Evolutionary conservation across 2,329 filamentous ascomycete genomes (phyloP), one percentile per base, ranked within the genome.

Genomic region (Emmonsiellopsis sp.): DNA sequence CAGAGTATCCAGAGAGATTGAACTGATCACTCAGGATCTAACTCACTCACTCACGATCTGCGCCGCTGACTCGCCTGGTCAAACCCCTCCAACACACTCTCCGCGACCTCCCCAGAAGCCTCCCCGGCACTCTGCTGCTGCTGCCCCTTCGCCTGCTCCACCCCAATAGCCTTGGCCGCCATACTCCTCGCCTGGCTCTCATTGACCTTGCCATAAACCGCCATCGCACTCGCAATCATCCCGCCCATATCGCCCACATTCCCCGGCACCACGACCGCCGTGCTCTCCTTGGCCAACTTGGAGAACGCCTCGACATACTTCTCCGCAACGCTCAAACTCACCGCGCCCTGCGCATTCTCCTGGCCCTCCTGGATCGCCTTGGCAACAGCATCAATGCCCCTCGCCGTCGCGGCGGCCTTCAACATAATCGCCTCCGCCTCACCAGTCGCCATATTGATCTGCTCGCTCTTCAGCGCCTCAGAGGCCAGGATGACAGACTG

Each of bases 281-380:
- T 98, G 62, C 93, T 89, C 76, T 98, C 91, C 74, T 92, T 93
- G 49, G 93, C 93, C 61, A 98, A 77, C 67, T 91, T 88, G 61
- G 81, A 85, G 65, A 97, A 98, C 3, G 93, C 93, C 45, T 94
- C 92, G 51, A 98, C 93, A 63, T 98, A 98, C 73, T 96, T 95
- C 80, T 98, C 93, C 0, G 93, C 93, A 7, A 98, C 88, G 11
- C 81, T 88, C 57, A 98, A 73, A 64, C 88, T 91, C 44, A 98
- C 80, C 31, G 93, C 93, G 36, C 83, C 82, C 67, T 93, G 86
- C 2, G 93, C 93, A 53, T 84, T 79, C 53, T 82, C 79, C 60
- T 86, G 77, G 53, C 91, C 91, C 47, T 84, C 75, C 14, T 79
- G 76, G 57, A 97, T 95, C 43, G 84, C 80, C 57, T 78, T 75